phyloP scores from a whole-genome alignment of 2,329 filamentous ascomycete species.

The Metarhizium anisopliae region DNA sequence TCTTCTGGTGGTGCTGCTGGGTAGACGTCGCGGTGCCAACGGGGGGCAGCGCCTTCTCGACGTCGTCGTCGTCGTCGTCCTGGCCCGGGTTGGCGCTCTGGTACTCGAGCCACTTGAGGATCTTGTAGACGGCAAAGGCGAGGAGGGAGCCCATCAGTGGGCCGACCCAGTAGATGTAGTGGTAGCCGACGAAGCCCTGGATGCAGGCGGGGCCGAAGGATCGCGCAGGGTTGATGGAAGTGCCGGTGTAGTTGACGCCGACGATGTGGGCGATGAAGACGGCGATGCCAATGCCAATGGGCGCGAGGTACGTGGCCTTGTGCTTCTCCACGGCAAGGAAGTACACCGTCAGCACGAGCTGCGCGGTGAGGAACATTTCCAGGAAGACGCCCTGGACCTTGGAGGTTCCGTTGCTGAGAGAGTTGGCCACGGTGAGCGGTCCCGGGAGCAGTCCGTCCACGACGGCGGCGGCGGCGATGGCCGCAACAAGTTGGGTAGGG shows the following conservation, averaged over 20 bases:
- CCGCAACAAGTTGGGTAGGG: slow-evolving; percentile 47
- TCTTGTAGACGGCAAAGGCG: slow-evolving; percentile 39
- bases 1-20: not conserved
- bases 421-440: slow-evolving; percentile 44
- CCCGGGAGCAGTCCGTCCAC: slow-evolving; percentile 50
- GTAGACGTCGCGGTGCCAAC: not conserved
- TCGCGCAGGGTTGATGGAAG: slow-evolving; percentile 40
- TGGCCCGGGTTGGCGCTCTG: slow-evolving; percentile 40
- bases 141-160: slow-evolving; percentile 40
- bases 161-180: slow-evolving; percentile 49
- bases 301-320: slow-evolving; percentile 61
- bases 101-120: slow-evolving; percentile 44
- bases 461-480: slow-evolving; percentile 50
- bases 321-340: slow-evolving; percentile 69
- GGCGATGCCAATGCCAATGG: slow-evolving; percentile 61
- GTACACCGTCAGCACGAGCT: slow-evolving; percentile 55
- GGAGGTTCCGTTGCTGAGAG: slow-evolving; percentile 40
- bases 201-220: slow-evolving; percentile 41
- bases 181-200: slow-evolving; percentile 32
- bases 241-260: slow-evolving; percentile 37
- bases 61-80: slow-evolving; percentile 27
- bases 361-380: slow-evolving; percentile 56
- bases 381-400: slow-evolving; percentile 54
- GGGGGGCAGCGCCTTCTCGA: slow-evolving; percentile 13
- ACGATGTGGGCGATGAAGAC: slow-evolving; percentile 52